A percentile compares a stretch with the other conserved stretches of the same genome.
These are phyloP conservation scores for Cinnamomum micranthum DNA, from an alignment of 164 flowering plant genomes.

Conservation along the genomic window DNA sequence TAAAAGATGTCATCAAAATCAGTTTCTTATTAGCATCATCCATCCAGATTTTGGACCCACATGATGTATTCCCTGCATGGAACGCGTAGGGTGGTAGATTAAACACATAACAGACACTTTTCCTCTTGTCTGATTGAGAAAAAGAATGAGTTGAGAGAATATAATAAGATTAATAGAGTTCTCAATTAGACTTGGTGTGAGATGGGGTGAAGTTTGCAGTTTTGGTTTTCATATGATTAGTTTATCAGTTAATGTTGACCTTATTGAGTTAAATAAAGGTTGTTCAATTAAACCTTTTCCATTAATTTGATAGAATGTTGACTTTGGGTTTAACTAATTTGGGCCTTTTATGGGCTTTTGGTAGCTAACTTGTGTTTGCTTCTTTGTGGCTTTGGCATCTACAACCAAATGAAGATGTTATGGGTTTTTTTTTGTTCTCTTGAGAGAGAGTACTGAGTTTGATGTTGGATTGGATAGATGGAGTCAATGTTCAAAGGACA, in stretches of 20 bases:
- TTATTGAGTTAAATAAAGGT: background rate
- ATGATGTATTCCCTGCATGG: background rate
- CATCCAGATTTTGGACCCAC: background rate
- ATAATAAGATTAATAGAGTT: background rate
- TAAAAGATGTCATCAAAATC: background rate
- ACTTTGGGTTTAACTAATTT: slow-evolving; percentile 6
- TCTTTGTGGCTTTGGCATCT: slow-evolving; percentile 10
- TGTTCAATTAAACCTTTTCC: background rate
- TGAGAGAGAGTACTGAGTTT: background rate
- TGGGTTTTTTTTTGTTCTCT: background rate
- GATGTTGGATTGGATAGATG: background rate
- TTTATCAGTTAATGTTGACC: slow-evolving; percentile 12
- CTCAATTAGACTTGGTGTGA: background rate
- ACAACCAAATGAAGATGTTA: background rate
- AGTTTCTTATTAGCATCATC: background rate
- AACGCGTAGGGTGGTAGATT: background rate
- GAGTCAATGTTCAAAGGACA: background rate
- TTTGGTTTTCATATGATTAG: background rate
- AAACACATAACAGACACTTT: background rate
- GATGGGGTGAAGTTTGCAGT: background rate
- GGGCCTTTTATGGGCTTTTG: slow-evolving; percentile 1
- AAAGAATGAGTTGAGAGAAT: background rate
- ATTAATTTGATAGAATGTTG: slow-evolving; percentile 4
- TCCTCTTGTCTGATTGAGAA: background rate
- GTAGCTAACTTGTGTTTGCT: slow-evolving; percentile 12